These are phyloP conservation scores for Euphorbia tirucalli DNA, from an alignment of 345 rosid species.

Conservation along the genomic window DNA sequence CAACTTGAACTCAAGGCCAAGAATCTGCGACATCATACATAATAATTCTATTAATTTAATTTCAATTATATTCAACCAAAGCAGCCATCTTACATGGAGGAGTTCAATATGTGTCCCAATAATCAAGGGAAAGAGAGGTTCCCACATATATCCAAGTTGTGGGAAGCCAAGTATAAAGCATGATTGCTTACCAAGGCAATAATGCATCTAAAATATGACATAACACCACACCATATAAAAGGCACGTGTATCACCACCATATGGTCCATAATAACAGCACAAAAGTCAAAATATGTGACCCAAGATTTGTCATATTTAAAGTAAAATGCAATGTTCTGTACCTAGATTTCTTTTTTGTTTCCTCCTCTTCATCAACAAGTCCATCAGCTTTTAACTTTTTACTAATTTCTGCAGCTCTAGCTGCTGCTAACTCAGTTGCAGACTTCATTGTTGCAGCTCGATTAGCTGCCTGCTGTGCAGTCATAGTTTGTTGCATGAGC, in stretches of 20 bases:
- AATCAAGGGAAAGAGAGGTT: not conserved
- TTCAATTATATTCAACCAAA: not conserved
- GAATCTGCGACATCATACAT: not conserved
- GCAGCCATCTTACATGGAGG: not conserved
- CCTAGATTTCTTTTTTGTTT: conserved; percentile 61
- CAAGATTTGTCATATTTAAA: not conserved
- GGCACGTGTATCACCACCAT: not conserved
- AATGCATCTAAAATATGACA: not conserved
- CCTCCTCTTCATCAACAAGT: conserved; percentile 53
- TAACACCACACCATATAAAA: not conserved
- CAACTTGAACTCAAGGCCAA: not conserved
- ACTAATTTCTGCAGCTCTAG: conserved; percentile 97
- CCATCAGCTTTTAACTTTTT: conserved; percentile 88
- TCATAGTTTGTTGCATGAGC: conserved; percentile 92
- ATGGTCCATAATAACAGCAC: not conserved
- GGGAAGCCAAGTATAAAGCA: not conserved
- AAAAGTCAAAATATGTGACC: not conserved
- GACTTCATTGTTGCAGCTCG: conserved; percentile 95
- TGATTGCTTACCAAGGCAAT: not conserved
- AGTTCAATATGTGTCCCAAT: not conserved
- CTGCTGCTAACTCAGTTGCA: conserved; percentile 95
- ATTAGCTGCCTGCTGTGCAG: conserved; percentile 97
- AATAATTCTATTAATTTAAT: not conserved
- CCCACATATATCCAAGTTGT: not conserved
- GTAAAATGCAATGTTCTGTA: conserved; percentile 18